Evolutionary conservation across 23 red algal genomes (phyloP).

Genomic region (Rhodosorus marinus): DNA sequence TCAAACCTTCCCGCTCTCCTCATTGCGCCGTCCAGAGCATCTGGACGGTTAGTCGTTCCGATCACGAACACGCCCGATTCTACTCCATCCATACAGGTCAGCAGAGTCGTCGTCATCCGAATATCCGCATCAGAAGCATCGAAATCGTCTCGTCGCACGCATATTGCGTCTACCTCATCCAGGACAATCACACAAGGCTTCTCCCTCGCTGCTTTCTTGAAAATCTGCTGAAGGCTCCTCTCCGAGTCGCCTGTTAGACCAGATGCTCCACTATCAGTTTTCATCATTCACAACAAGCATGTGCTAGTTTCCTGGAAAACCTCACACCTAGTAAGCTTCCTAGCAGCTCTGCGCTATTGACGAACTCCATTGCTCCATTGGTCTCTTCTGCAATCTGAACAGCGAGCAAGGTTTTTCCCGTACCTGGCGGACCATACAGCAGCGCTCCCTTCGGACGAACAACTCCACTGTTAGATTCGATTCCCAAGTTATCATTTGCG

Average conservation of each 20-base stretch:
- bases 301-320: no score
- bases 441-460: background rate
- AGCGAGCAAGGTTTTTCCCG: background rate
- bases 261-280: background rate
- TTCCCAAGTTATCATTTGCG: no score
- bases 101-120: background rate
- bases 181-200: constrained; percentile 75
- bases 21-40: constrained; percentile 38
- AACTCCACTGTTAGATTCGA: background rate
- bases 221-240: constrained; percentile 50
- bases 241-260: constrained; percentile 85
- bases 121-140: constrained; percentile 1
- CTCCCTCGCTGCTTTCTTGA: constrained; percentile 28
- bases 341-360: background rate
- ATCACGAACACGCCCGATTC: constrained; percentile 17
- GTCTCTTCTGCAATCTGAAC: background rate
- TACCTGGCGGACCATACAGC: background rate
- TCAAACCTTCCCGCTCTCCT: constrained; percentile 62
- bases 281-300: no score
- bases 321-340: background rate
- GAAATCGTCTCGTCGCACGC: constrained; percentile 7
- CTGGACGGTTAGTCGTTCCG: constrained; percentile 35
- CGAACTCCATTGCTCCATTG: background rate
- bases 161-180: constrained; percentile 93
- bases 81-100: background rate